These are phyloP conservation scores for Erodium chrysanthum DNA, from an alignment of 441 rosid genomes.

Conservation along the genomic window DNA sequence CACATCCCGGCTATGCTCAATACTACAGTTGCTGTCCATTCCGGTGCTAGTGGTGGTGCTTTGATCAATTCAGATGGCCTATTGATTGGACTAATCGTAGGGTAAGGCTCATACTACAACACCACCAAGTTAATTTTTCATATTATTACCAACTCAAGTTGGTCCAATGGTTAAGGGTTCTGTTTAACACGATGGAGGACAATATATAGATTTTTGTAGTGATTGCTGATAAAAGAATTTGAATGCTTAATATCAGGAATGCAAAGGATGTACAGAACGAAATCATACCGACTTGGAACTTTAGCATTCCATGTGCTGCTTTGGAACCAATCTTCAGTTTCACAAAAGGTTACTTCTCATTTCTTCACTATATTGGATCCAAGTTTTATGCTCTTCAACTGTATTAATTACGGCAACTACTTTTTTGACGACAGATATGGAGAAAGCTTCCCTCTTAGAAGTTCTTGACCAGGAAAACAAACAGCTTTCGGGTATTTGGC, in stretches of 20 bases:
- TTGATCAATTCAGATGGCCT: constrained; percentile 64
- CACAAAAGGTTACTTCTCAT: constrained; percentile 49
- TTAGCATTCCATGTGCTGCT: constrained; percentile 81
- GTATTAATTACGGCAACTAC: too few species aligned
- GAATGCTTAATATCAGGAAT: constrained; percentile 37
- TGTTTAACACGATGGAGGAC: too few species aligned
- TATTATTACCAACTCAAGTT: too few species aligned
- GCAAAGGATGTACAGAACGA: constrained; percentile 87
- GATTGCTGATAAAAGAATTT: too few species aligned
- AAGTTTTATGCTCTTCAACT: too few species aligned
- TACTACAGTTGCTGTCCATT: constrained; percentile 90
- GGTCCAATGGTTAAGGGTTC: too few species aligned
- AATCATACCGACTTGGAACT: constrained; percentile 79
- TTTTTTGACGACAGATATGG: too few species aligned
- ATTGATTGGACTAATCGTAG: constrained; percentile 90
- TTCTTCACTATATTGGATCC: not conserved
- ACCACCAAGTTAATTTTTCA: too few species aligned
- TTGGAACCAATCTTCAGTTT: constrained; percentile 68
- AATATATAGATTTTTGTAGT: too few species aligned
- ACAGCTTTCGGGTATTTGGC: too few species aligned
- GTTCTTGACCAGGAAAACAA: too few species aligned
- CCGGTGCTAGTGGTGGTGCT: constrained; percentile 95
- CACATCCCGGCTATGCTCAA: constrained; percentile 74
- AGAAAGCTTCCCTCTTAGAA: too few species aligned
- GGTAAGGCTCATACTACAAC: constrained; percentile 31